Percentiles rank a stretch among this genome's conserved stretches.
These are phyloP conservation scores for Primulina huaijiensis DNA, from an alignment of 257 asterid genomes.

Conservation along the genomic window DNA sequence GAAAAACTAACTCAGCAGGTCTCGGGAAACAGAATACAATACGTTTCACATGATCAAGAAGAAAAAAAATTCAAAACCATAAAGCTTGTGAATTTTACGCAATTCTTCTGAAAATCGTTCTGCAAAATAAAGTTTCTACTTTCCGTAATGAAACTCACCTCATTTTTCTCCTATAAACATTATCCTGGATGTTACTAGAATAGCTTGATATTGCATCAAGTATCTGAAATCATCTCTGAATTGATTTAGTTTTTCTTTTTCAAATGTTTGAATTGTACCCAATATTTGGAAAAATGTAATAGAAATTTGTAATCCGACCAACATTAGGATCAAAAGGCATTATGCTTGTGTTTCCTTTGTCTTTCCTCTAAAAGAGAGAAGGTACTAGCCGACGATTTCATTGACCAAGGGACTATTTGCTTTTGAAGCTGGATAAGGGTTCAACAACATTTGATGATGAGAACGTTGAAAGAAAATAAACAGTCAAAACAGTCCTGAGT, in stretches of 20 bases:
- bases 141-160: neutral
- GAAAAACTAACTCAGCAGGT: no score
- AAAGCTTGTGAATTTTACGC: neutral
- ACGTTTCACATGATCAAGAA: neutral
- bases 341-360: neutral
- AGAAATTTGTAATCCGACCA: neutral
- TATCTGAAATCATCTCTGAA: neutral
- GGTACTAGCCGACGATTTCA: neutral
- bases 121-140: neutral
- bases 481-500: neutral
- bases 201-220: neutral
- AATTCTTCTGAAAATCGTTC: neutral
- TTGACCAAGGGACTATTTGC: slow-evolving; percentile 2
- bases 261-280: neutral
- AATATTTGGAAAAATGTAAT: no score
- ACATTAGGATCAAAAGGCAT: neutral
- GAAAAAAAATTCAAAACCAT: no score
- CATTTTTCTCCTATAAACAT: neutral
- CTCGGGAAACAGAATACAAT: no score
- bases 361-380: slow-evolving; percentile 7
- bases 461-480: slow-evolving; percentile 15
- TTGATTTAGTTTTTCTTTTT: neutral
- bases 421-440: slow-evolving; percentile 15
- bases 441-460: slow-evolving; percentile 1
- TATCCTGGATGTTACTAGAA: neutral